A percentile compares a stretch with the other conserved stretches of the same genome.
Conservation (phyloP, 345 rosid species). For the Litchi chinensis region DNA sequence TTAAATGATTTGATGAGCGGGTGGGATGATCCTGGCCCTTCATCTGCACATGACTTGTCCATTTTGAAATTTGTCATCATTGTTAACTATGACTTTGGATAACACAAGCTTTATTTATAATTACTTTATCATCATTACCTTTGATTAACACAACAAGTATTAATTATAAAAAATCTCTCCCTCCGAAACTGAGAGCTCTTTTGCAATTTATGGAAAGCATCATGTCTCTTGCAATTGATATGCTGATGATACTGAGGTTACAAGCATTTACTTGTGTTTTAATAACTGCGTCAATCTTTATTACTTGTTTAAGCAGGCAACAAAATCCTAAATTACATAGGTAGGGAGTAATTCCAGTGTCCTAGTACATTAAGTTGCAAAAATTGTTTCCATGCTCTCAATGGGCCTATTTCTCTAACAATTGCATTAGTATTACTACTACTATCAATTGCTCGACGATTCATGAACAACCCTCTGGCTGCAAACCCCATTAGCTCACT, state of each 20-base stretch:
- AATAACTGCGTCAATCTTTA: too few species aligned
- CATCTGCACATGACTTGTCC: neutral
- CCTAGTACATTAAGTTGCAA: slow-evolving; percentile 37
- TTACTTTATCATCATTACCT: neutral
- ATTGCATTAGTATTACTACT: neutral
- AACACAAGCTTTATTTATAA: neutral
- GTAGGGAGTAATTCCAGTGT: slow-evolving; percentile 21
- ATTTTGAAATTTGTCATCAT: neutral
- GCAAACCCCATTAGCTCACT: slow-evolving; percentile 78
- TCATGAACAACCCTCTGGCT: slow-evolving; percentile 64
- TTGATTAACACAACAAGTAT: too few species aligned
- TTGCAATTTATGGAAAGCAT: too few species aligned
- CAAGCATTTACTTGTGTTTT: too few species aligned
- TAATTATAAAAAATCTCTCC: too few species aligned
- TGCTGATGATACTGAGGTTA: too few species aligned
- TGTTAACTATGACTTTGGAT: neutral
- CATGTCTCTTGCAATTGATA: too few species aligned
- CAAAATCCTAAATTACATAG: slow-evolving; percentile 1
- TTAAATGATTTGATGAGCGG: slow-evolving; percentile 21
- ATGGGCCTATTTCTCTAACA: slow-evolving; percentile 32
- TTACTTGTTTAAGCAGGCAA: neutral
- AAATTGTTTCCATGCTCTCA: slow-evolving; percentile 64
- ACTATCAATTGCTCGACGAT: slow-evolving; percentile 20
- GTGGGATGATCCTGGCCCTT: slow-evolving; percentile 33
- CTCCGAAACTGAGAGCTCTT: too few species aligned